A percentile compares a stretch with the other conserved stretches of the same genome.
These are phyloP conservation scores for Huntiella moniliformis DNA, from an alignment of 2,329 filamentous ascomycete species.

Conservation along the genomic window DNA sequence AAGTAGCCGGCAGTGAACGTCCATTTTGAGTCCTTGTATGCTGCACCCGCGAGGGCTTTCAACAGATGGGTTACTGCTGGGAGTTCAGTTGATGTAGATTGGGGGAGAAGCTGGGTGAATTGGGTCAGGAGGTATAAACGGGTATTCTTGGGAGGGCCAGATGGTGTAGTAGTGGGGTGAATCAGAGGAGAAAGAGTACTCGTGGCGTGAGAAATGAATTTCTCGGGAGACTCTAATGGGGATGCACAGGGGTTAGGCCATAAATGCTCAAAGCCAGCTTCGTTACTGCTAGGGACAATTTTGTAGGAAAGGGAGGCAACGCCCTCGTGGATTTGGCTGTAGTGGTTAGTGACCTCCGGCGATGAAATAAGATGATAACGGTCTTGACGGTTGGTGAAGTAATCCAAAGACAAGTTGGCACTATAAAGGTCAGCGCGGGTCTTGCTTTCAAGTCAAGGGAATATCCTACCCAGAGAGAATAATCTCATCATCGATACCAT, in stretches of 20 bases:
- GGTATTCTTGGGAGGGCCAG: slow-evolving; percentile 30
- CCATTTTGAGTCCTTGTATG: slow-evolving; percentile 58
- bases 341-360: slow-evolving; percentile 63
- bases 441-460: background rate
- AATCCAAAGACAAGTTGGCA: slow-evolving; percentile 80
- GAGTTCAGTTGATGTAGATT: slow-evolving; percentile 73
- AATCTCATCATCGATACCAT: slow-evolving; percentile 86
- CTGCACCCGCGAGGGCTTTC: slow-evolving; percentile 41
- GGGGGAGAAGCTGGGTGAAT: slow-evolving; percentile 64
- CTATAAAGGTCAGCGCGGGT: slow-evolving; percentile 17
- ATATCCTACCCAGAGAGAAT: slow-evolving; percentile 62
- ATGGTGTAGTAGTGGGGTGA: slow-evolving; percentile 19
- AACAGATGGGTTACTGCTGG: slow-evolving; percentile 63
- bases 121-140: slow-evolving; percentile 74
- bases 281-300: slow-evolving; percentile 40
- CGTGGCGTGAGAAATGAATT: slow-evolving; percentile 53
- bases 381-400: slow-evolving; percentile 92
- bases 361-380: slow-evolving; percentile 83
- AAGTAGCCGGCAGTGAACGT: slow-evolving; percentile 97
- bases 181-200: slow-evolving; percentile 48
- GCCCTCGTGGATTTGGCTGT: slow-evolving; percentile 54
- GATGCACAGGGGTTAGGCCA: slow-evolving; percentile 76
- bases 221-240: slow-evolving; percentile 49
- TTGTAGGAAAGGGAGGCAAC: slow-evolving; percentile 68
- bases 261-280: slow-evolving; percentile 38